Percentiles rank a stretch among this genome's conserved stretches.
Evolutionary conservation across 495 filamentous ascomycete genomes (phyloP).

Genomic region (Penicillium coffeae): DNA sequence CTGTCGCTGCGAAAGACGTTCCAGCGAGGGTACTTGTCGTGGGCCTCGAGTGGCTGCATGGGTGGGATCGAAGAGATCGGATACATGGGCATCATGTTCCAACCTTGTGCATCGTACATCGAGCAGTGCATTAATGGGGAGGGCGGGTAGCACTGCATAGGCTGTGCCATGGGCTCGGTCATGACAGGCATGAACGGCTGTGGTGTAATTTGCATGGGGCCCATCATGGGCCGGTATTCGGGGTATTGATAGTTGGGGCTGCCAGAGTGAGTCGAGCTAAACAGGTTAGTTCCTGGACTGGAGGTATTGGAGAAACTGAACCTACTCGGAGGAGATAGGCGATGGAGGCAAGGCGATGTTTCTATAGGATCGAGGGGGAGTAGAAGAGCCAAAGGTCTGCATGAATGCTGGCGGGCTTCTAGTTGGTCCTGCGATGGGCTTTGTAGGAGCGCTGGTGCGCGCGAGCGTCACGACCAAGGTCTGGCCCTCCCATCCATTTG

Average conservation of each 20-base stretch:
- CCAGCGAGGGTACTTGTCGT: slow-evolving; percentile 1
- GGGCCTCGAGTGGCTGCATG: slow-evolving; percentile 15
- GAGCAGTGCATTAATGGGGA: slow-evolving; percentile 30
- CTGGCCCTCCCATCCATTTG: slow-evolving; percentile 46
- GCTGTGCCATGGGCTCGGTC: slow-evolving; percentile 23
- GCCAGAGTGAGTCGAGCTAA: slow-evolving; percentile 24
- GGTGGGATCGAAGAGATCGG: slow-evolving; percentile 30
- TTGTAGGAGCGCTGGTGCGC: slow-evolving; percentile 40
- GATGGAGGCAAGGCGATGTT: slow-evolving; percentile 34
- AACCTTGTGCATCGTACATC: slow-evolving; percentile 28
- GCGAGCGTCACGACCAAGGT: slow-evolving; percentile 43
- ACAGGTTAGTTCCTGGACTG: not conserved
- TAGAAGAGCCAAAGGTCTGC: slow-evolving; percentile 33
- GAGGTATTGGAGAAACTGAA: not conserved
- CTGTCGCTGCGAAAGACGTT: slow-evolving; percentile 9
- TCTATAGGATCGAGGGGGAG: slow-evolving; percentile 28
- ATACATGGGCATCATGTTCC: slow-evolving; percentile 32
- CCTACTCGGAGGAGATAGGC: slow-evolving; percentile 40
- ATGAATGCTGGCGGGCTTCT: slow-evolving; percentile 35
- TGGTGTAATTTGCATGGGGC: slow-evolving; percentile 21
- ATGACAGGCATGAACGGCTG: slow-evolving; percentile 33
- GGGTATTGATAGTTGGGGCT: slow-evolving; percentile 25
- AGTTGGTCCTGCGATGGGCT: slow-evolving; percentile 43
- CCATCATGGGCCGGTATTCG: slow-evolving; percentile 31
- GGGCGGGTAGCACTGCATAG: slow-evolving; percentile 27